Percentiles rank a stretch among this genome's conserved stretches.
These are phyloP conservation scores for Phytophthora fragariaefolia DNA, from an alignment of 352 stramenopile species.

Conservation along the genomic window DNA sequence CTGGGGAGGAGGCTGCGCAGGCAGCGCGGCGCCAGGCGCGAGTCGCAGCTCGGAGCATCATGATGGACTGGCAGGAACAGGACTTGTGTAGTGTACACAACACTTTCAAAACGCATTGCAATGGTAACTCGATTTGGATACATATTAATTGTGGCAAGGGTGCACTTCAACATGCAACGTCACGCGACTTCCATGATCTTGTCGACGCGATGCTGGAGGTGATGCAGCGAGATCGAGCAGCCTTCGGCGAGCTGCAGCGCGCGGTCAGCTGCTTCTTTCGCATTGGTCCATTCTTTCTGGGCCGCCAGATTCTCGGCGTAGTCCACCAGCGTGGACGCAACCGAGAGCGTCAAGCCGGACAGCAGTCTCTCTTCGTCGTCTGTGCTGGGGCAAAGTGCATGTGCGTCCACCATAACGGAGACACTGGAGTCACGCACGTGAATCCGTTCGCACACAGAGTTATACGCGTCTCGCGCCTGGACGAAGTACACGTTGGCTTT, in stretches of 20 bases:
- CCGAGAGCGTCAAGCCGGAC: not conserved
- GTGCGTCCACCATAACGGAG: not conserved
- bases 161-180: not conserved
- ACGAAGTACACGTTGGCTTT: not conserved
- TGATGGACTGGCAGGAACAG: not conserved
- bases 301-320: conserved; percentile 2
- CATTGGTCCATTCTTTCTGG: not conserved
- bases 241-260: not conserved
- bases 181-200: not conserved
- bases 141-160: not conserved
- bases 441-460: not conserved
- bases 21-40: conserved; percentile 13
- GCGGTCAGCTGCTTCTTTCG: not conserved
- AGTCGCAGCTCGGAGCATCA: conserved; percentile 20
- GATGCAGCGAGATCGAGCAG: conserved; percentile 1
- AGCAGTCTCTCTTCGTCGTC: conserved; percentile 7
- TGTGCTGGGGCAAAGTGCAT: not conserved
- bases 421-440: not conserved
- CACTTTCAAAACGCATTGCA: no score
- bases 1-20: conserved; percentile 16
- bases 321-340: conserved; percentile 1
- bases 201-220: not conserved
- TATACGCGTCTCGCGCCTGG: conserved; percentile 1
- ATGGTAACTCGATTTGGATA: no score
- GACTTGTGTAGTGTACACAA: not conserved